Conservation (phyloP, 2,329 filamentous ascomycete species). For the Paecilomyces niveus region DNA sequence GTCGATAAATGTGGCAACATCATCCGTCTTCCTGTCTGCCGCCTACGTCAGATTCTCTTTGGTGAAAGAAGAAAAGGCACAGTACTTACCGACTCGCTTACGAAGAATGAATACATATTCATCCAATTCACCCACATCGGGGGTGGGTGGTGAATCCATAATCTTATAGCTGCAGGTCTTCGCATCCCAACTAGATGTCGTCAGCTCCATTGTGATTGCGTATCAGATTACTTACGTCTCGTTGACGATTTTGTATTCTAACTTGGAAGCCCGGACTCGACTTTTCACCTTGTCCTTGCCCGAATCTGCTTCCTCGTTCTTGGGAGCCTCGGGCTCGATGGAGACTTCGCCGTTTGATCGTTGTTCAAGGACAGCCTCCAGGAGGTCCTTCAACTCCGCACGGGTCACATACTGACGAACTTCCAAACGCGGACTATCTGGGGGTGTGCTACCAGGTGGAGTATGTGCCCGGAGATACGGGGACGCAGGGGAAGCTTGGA, state of each 20-base stretch:
- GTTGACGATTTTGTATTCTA: not conserved
- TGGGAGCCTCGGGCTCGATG: not conserved
- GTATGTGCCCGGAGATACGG: no score
- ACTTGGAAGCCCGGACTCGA: not conserved
- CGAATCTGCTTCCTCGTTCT: not conserved
- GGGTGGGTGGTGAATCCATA: not conserved
- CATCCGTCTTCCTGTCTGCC: not conserved
- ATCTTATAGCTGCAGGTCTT: not conserved
- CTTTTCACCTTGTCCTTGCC: not conserved
- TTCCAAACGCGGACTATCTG: not conserved
- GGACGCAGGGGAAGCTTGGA: no score
- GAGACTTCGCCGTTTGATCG: not conserved
- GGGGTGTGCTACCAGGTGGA: no score
- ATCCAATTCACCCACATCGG: not conserved
- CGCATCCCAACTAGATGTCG: not conserved
- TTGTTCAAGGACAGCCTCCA: not conserved
- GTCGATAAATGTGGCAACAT: slow-evolving; percentile 11
- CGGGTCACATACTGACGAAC: not conserved
- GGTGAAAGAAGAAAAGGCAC: not conserved
- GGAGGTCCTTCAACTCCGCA: not conserved
- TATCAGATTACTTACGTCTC: not conserved
- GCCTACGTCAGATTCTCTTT: not conserved
- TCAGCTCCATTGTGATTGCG: not conserved
- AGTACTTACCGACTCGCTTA: not conserved
- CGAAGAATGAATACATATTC: not conserved